Evolutionary conservation across 2,329 filamentous ascomycete genomes (phyloP).

Genomic region (Xylaria arbuscula): DNA sequence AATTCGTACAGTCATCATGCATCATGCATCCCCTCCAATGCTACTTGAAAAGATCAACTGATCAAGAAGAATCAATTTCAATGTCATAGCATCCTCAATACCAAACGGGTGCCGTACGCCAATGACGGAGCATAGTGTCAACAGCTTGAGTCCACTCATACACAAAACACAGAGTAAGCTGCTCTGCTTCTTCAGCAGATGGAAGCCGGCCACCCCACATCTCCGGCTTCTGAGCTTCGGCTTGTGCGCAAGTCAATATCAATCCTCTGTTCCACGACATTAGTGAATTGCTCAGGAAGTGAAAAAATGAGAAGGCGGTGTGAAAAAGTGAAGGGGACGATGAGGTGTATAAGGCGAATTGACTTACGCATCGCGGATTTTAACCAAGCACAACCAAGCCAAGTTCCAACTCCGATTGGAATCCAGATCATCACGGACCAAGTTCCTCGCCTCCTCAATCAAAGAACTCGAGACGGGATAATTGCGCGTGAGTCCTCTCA

Average conservation of each 20-base stretch:
- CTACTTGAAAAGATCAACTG: not conserved
- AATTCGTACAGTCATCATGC: slow-evolving; percentile 20
- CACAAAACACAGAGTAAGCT: slow-evolving; percentile 71
- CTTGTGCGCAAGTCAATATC: slow-evolving; percentile 68
- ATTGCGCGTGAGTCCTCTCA: slow-evolving; percentile 73
- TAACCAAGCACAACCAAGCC: slow-evolving; percentile 76
- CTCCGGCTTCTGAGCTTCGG: slow-evolving; percentile 69
- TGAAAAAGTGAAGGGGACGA: not conserved
- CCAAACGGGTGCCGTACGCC: slow-evolving; percentile 70
- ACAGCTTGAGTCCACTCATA: slow-evolving; percentile 75
- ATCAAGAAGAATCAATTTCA: not conserved
- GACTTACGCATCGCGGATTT: slow-evolving; percentile 73
- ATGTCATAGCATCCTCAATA: slow-evolving; percentile 50
- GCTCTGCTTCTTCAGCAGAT: slow-evolving; percentile 63
- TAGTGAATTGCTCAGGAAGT: not conserved
- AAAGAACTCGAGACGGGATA: slow-evolving; percentile 76
- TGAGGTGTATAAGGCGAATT: not conserved
- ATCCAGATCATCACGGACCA: slow-evolving; percentile 71
- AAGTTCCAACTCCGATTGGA: slow-evolving; percentile 80
- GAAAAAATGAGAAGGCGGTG: not conserved
- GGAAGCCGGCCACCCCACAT: slow-evolving; percentile 77
- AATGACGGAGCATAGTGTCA: slow-evolving; percentile 74
- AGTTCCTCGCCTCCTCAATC: slow-evolving; percentile 71
- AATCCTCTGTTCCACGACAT: slow-evolving; percentile 60
- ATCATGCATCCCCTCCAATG: not conserved